phyloP scores from a whole-genome alignment of 2,329 filamentous ascomycete species.

The Colletotrichum incanum region DNA sequence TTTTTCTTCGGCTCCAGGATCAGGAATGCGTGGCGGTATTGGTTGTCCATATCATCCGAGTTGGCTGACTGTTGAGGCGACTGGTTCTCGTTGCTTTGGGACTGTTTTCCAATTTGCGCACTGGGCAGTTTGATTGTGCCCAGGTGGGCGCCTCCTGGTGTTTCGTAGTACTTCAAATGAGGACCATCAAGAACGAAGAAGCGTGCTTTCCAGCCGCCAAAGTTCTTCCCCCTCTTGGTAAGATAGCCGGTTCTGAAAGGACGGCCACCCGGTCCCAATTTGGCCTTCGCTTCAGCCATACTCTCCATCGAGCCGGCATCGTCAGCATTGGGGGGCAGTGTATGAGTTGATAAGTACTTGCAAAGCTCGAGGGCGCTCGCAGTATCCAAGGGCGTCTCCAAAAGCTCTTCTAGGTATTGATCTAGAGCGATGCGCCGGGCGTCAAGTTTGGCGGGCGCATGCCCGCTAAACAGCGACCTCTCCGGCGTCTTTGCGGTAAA shows the following conservation, averaged over 20 bases:
- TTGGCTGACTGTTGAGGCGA: constrained; percentile 70
- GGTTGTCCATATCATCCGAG: constrained; percentile 87
- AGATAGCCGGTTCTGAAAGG: constrained; percentile 89
- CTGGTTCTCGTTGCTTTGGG: constrained; percentile 73
- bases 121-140: constrained; percentile 93
- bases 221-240: constrained; percentile 98
- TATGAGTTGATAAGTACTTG: constrained; percentile 83
- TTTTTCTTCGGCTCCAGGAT: constrained; percentile 97
- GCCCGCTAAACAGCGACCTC: constrained; percentile 87
- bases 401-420: constrained; percentile 85
- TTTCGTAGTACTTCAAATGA: constrained; percentile 90
- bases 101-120: constrained; percentile 95
- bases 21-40: constrained; percentile 96
- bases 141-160: constrained; percentile 89
- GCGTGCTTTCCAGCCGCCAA: constrained; percentile 96
- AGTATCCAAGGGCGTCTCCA: constrained; percentile 87
- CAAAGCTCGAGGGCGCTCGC: constrained; percentile 85
- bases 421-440: constrained; percentile 86
- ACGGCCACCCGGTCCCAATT: constrained; percentile 73
- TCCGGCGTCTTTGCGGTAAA: constrained; percentile 88
- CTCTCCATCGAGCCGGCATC: constrained; percentile 61
- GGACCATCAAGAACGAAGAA: constrained; percentile 75
- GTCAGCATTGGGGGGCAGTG: constrained; percentile 74
- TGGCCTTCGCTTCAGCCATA: constrained; percentile 53
- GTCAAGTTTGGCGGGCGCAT: constrained; percentile 94